Evolutionary conservation across 108 stramenopile species (phyloP).

Genomic region (Stephanodiscus triporus): DNA sequence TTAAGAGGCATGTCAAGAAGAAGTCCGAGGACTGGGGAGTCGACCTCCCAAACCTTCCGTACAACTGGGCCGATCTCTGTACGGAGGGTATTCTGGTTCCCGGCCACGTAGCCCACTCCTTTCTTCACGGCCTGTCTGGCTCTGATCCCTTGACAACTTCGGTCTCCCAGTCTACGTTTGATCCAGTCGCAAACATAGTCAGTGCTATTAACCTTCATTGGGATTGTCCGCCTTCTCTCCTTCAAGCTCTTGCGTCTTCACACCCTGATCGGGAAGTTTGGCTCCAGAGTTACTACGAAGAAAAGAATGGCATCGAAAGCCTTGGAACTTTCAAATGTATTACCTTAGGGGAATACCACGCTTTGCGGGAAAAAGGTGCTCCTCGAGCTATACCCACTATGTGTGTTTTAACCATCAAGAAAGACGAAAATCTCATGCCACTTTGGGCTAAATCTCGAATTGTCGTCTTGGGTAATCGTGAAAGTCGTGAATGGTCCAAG

Average conservation of each 20-base stretch:
- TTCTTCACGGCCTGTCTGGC: background rate
- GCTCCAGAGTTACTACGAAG: background rate
- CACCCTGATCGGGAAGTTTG: background rate
- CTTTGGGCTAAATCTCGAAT: constrained; percentile 19
- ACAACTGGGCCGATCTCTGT: background rate
- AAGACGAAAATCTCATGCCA: constrained; percentile 11
- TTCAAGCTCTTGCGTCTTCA: background rate
- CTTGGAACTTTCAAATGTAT: background rate
- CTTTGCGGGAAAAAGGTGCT: background rate
- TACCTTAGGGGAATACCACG: background rate
- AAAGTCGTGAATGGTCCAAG: constrained; percentile 15
- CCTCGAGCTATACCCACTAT: constrained; percentile 18
- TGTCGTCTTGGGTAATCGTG: constrained; percentile 24
- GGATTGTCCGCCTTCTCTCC: background rate
- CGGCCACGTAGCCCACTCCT: background rate
- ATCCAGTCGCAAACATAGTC: background rate
- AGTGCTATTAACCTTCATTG: background rate
- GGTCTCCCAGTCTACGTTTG: background rate
- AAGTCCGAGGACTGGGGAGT: background rate
- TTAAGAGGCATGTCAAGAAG: background rate
- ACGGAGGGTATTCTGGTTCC: background rate
- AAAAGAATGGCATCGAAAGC: background rate
- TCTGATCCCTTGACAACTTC: background rate
- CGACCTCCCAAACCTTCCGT: background rate
- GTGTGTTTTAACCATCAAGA: constrained; percentile 16